Percentiles rank a stretch among this genome's conserved stretches.
These are phyloP conservation scores for Diutina mesorugosa DNA, from an alignment of 1,139 yeast species.

Conservation along the genomic window DNA sequence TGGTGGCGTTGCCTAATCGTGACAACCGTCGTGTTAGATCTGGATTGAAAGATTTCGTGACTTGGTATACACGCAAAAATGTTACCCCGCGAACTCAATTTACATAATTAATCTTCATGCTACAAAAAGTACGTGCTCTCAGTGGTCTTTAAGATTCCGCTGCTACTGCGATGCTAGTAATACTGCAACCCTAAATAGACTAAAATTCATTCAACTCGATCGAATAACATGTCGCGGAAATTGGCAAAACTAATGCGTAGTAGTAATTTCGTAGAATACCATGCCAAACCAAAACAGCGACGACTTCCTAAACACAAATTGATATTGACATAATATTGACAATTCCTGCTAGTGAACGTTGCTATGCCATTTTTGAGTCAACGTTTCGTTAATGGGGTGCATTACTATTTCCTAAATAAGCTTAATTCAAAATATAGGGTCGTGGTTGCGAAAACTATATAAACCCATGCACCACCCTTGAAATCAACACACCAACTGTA, in stretches of 20 bases:
- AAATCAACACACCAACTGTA: neutral
- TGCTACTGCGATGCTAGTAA: neutral
- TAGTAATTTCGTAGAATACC: neutral
- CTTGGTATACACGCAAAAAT: conserved; percentile 75
- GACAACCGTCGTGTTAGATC: conserved; percentile 66
- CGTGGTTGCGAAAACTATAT: conserved; percentile 1
- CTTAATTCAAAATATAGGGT: neutral
- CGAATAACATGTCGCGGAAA: neutral
- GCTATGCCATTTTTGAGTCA: neutral
- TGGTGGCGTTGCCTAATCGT: conserved; percentile 49
- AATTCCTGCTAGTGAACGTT: neutral
- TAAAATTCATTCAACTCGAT: too few species aligned
- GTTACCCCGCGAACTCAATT: conserved; percentile 6
- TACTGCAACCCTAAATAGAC: neutral
- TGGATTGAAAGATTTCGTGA: conserved; percentile 61
- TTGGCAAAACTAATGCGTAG: neutral
- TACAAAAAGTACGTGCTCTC: neutral
- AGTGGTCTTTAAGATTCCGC: neutral
- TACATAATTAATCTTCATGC: neutral
- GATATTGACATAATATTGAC: neutral
- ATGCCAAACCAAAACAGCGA: neutral
- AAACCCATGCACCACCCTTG: neutral
- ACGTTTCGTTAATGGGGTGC: neutral
- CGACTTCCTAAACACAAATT: neutral
- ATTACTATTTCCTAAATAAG: neutral